A percentile compares a stretch with the other conserved stretches of the same genome.
phyloP scores from a whole-genome alignment of 352 stramenopile species.

The Phytophthora citricola region DNA sequence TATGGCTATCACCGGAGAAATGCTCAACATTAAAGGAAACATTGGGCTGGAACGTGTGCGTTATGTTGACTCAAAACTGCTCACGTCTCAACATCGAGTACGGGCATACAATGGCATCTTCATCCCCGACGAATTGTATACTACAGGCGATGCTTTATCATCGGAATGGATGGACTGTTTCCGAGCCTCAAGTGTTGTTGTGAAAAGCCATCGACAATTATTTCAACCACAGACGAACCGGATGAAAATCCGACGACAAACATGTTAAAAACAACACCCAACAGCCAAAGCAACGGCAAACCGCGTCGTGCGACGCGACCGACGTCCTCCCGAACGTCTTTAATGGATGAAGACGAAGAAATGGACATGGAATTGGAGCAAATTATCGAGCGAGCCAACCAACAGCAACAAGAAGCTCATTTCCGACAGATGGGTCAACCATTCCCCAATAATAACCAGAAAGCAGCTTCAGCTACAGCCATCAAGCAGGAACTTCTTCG shows the following conservation, averaged over 20 bases:
- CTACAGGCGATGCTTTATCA: constrained; percentile 66
- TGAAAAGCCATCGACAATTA: constrained; percentile 3
- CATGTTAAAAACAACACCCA: not conserved
- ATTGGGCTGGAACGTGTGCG: constrained; percentile 79
- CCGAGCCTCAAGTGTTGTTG: constrained; percentile 40
- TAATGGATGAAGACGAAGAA: constrained; percentile 57
- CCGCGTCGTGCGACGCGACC: constrained; percentile 5
- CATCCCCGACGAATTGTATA: constrained; percentile 72
- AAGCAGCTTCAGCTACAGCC: constrained; percentile 4
- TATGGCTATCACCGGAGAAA: constrained; percentile 79
- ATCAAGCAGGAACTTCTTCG: constrained; percentile 50
- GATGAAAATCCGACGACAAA: constrained; percentile 2
- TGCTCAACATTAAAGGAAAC: constrained; percentile 88
- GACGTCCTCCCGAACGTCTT: constrained; percentile 42
- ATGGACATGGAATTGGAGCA: constrained; percentile 78
- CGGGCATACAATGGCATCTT: constrained; percentile 76
- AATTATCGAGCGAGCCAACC: constrained; percentile 65
- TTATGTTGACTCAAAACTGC: constrained; percentile 73
- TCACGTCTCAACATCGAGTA: constrained; percentile 68
- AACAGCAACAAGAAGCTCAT: constrained; percentile 39
- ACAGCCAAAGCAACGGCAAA: constrained; percentile 4
- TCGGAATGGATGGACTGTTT: constrained; percentile 89
- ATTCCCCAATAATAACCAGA: constrained; percentile 13
- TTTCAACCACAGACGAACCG: constrained; percentile 1
- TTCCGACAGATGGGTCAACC: constrained; percentile 19